A percentile compares a stretch with the other conserved stretches of the same genome.
Conservation (phyloP, 345 rosid genomes). For the Citropsis articulata region DNA sequence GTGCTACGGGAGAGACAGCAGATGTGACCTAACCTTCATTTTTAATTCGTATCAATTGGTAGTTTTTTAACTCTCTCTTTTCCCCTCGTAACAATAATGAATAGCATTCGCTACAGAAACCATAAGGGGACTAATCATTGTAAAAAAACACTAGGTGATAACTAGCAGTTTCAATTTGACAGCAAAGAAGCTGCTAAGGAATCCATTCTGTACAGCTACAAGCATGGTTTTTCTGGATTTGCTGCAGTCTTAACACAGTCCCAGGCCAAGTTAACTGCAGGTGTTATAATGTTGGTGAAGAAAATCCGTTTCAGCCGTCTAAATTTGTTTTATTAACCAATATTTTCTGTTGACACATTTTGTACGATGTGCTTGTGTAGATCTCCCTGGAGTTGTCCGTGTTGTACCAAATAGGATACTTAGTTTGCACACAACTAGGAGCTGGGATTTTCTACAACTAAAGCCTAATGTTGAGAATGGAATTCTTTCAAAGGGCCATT, state of each 20-base stretch:
- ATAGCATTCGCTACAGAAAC: neutral
- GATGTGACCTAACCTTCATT: neutral
- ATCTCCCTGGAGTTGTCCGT: slow-evolving; percentile 40
- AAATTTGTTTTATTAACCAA: neutral
- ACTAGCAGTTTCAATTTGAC: slow-evolving; percentile 21
- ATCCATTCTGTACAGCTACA: slow-evolving; percentile 54
- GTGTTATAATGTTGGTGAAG: slow-evolving; percentile 42
- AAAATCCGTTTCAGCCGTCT: slow-evolving; percentile 19
- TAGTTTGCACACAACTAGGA: slow-evolving; percentile 47
- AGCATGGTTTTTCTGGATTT: slow-evolving; percentile 61
- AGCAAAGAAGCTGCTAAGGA: slow-evolving; percentile 52
- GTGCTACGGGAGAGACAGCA: neutral
- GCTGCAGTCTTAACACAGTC: slow-evolving; percentile 43
- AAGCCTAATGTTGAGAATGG: slow-evolving; percentile 29
- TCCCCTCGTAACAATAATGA: neutral
- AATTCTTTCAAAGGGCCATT: slow-evolving; percentile 36
- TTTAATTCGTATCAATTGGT: neutral
- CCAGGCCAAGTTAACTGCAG: slow-evolving; percentile 53
- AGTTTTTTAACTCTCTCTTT: neutral
- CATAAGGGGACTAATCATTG: neutral
- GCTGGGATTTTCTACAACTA: slow-evolving; percentile 59
- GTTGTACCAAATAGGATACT: slow-evolving; percentile 40
- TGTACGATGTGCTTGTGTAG: slow-evolving; percentile 21
- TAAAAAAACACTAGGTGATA: neutral
- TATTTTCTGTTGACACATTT: slow-evolving; percentile 1